A percentile compares a stretch with the other conserved stretches of the same genome.
These are phyloP conservation scores for Acanthamoeba castellanii DNA, from an alignment of 208 protist genomes.

Conservation along the genomic window DNA sequence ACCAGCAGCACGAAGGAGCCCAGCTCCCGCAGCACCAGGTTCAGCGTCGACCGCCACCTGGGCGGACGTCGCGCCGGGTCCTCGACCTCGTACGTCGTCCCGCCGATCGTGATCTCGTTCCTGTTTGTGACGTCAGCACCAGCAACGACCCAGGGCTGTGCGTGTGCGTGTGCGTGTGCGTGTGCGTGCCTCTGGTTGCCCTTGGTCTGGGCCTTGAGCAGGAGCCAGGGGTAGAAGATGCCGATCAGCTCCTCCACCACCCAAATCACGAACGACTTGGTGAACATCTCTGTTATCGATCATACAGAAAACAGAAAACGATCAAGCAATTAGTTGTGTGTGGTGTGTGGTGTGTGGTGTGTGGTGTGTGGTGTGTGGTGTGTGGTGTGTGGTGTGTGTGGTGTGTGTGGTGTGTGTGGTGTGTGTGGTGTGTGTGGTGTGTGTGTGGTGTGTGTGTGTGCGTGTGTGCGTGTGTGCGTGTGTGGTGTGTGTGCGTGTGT, in stretches of 20 bases:
- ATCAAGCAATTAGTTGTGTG: too few species aligned
- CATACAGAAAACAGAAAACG: too few species aligned
- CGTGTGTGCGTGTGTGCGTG: too few species aligned
- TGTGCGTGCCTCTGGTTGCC: not conserved
- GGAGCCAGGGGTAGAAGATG: slow-evolving; percentile 51
- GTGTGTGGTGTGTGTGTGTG: too few species aligned
- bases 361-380: too few species aligned
- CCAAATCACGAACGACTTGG: slow-evolving; percentile 26
- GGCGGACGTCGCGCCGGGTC: not conserved
- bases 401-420: too few species aligned
- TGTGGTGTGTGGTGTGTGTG: too few species aligned
- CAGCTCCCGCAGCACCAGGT: not conserved
- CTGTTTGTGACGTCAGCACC: not conserved
- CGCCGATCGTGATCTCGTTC: slow-evolving; percentile 5
- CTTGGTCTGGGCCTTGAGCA: not conserved
- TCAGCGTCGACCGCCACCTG: not conserved
- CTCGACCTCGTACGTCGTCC: not conserved
- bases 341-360: too few species aligned
- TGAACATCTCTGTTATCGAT: slow-evolving; percentile 41
- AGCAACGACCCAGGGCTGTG: not conserved
- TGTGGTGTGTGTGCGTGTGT: too few species aligned
- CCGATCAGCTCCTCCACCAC: slow-evolving; percentile 21
- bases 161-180: too few species aligned
- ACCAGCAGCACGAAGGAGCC: slow-evolving; percentile 6
- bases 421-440: too few species aligned